These are phyloP conservation scores for Sporothrix globosa DNA, from an alignment of 2,329 filamentous ascomycete genomes.

Conservation along the genomic window DNA sequence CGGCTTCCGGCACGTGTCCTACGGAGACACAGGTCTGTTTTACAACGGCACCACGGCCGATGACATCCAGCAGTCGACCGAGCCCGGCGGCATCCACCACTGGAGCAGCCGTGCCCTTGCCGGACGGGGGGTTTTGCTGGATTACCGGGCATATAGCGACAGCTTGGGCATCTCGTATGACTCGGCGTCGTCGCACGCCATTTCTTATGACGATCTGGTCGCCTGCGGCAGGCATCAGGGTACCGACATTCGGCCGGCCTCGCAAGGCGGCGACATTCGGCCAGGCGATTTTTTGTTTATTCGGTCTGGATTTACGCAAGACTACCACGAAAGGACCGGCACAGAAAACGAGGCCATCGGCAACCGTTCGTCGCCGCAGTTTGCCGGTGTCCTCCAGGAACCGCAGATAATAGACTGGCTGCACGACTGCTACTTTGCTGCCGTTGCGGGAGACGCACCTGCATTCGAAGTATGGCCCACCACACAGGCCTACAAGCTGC, in stretches of 20 bases:
- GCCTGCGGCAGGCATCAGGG: constrained; percentile 62
- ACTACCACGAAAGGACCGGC: constrained; percentile 54
- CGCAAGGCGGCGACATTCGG: constrained; percentile 47
- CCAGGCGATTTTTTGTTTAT: constrained; percentile 68
- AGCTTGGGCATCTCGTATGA: constrained; percentile 50
- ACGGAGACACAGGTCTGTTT: neutral
- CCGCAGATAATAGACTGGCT: constrained; percentile 65
- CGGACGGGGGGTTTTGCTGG: constrained; percentile 56
- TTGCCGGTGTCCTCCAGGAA: constrained; percentile 49
- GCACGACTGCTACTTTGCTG: constrained; percentile 69
- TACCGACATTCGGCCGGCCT: constrained; percentile 54
- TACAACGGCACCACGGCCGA: constrained; percentile 28
- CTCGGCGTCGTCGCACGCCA: constrained; percentile 56
- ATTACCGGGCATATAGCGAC: constrained; percentile 52
- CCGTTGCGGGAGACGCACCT: constrained; percentile 65
- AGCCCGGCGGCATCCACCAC: constrained; percentile 32
- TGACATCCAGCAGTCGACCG: constrained; percentile 4
- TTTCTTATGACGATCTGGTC: constrained; percentile 59
- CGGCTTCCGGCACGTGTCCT: constrained; percentile 33
- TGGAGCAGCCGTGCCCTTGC: constrained; percentile 51
- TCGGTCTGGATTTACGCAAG: constrained; percentile 64
- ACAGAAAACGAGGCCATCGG: constrained; percentile 41
- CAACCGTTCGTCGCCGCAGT: neutral
- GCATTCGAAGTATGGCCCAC: constrained; percentile 56
- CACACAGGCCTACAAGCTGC: constrained; percentile 43